These are phyloP conservation scores for Dianthus caryophyllus DNA, from an alignment of 148 eudicot genomes.

Conservation along the genomic window DNA sequence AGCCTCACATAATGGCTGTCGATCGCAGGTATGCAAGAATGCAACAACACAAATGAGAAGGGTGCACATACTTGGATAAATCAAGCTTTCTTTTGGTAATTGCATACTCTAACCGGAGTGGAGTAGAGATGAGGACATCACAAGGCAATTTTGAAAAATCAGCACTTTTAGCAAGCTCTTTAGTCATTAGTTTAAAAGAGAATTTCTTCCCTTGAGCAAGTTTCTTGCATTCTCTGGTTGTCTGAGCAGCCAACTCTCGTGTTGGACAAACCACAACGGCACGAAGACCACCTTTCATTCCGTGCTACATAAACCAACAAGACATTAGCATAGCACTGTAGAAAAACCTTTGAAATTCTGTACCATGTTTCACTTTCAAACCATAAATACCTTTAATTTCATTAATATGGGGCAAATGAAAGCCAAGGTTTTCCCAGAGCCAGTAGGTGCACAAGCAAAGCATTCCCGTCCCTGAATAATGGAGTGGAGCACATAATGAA, in stretches of 20 bases:
- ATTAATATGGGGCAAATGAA: conserved; percentile 84
- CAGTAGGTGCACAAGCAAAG: conserved; percentile 98
- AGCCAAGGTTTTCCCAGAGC: conserved; percentile 96
- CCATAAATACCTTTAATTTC: conserved; percentile 66
- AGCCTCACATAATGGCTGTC: not conserved
- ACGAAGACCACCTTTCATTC: conserved; percentile 62
- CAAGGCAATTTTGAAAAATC: conserved; percentile 79
- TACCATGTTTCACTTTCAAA: not conserved
- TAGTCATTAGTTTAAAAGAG: conserved; percentile 74
- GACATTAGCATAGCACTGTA: conserved; percentile 14
- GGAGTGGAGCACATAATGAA: not conserved
- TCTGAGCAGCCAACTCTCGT: conserved; percentile 93
- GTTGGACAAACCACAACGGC: conserved; percentile 89
- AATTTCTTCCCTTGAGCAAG: conserved; percentile 77
- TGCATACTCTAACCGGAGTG: conserved; percentile 66
- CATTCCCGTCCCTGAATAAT: conserved; percentile 75
- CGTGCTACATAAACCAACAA: conserved; percentile 41
- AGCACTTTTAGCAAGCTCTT: conserved; percentile 63
- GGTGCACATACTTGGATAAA: conserved; percentile 57
- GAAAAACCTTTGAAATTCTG: not conserved
- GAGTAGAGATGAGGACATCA: conserved; percentile 86
- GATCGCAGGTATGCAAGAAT: not conserved
- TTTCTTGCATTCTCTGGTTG: conserved; percentile 86
- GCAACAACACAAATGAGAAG: too few species aligned
- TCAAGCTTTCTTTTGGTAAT: conserved; percentile 75